Conservation (phyloP, 164 flowering plant genomes). For the Magnolia officinalis region DNA sequence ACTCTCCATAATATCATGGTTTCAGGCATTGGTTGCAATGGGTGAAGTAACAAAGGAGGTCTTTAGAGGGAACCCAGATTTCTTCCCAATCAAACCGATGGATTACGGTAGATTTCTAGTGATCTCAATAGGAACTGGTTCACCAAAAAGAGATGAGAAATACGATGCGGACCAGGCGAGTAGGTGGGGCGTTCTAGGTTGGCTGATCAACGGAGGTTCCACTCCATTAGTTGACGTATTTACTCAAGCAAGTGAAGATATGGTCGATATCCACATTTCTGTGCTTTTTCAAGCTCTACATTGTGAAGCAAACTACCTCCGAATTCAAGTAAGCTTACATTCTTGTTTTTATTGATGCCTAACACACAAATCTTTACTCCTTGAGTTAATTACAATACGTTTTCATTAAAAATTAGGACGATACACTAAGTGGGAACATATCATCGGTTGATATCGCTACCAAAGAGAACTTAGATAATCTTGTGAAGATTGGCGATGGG, state of each 20-base stretch:
- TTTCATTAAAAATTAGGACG: not conserved
- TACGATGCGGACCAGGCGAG: not conserved
- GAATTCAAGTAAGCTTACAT: constrained; percentile 1
- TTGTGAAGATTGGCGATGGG: constrained; percentile 29
- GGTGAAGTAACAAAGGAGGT: constrained; percentile 7
- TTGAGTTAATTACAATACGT: no score
- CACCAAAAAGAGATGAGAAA: not conserved
- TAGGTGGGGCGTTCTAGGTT: constrained; percentile 6
- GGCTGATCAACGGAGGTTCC: not conserved
- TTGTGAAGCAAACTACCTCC: constrained; percentile 3
- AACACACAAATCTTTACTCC: not conserved
- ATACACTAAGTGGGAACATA: constrained; percentile 31
- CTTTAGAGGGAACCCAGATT: not conserved
- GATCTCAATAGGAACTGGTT: constrained; percentile 15
- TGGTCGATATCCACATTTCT: constrained; percentile 10
- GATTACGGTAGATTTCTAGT: constrained; percentile 11
- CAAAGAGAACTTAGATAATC: constrained; percentile 7
- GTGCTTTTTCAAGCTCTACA: constrained; percentile 4
- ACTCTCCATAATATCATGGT: not conserved
- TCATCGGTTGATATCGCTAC: constrained; percentile 39
- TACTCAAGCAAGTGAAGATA: constrained; percentile 10
- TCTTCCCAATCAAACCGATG: constrained; percentile 2
- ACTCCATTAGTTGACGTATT: constrained; percentile 1
- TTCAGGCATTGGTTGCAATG: constrained; percentile 10
- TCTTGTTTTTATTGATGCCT: not conserved